phyloP scores from a whole-genome alignment of 305 asterid genomes.

The Fraxinus xanthoxyloides region DNA sequence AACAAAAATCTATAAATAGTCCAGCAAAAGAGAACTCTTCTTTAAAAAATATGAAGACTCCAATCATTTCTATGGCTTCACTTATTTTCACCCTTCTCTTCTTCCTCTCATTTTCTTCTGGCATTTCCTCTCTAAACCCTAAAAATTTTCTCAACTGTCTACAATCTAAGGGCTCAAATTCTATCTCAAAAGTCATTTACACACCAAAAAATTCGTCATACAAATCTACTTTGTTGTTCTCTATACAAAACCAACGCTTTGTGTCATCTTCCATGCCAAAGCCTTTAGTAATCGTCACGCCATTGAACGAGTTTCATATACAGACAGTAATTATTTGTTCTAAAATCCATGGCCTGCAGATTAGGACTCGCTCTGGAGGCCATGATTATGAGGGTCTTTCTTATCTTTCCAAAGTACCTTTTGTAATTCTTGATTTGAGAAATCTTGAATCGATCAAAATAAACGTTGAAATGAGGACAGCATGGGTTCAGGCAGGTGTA shows the following conservation, averaged over 20 bases:
- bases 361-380: constrained; percentile 37
- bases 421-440: constrained; percentile 30
- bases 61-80: neutral
- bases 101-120: constrained; percentile 2
- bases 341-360: constrained; percentile 12
- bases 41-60: constrained; percentile 1
- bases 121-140: constrained; percentile 2
- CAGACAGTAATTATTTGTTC: constrained; percentile 32
- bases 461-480: constrained; percentile 12
- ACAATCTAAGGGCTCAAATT: constrained; percentile 14
- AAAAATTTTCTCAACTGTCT: constrained; percentile 31
- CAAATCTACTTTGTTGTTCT: constrained; percentile 28
- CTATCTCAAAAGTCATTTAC: constrained; percentile 23
- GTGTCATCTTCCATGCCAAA: constrained; percentile 29
- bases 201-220: constrained; percentile 29
- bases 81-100: constrained; percentile 8
- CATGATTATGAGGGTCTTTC: constrained; percentile 51
- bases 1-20: constrained; percentile 10
- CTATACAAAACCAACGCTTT: constrained; percentile 40
- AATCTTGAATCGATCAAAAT: constrained; percentile 27
- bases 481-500: constrained; percentile 42
- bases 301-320: constrained; percentile 29
- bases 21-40: neutral
- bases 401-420: constrained; percentile 28
- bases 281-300: constrained; percentile 34